Base-by-base conservation (phyloP, 257 asterid species). In the Cruciata laevipes region DNA sequence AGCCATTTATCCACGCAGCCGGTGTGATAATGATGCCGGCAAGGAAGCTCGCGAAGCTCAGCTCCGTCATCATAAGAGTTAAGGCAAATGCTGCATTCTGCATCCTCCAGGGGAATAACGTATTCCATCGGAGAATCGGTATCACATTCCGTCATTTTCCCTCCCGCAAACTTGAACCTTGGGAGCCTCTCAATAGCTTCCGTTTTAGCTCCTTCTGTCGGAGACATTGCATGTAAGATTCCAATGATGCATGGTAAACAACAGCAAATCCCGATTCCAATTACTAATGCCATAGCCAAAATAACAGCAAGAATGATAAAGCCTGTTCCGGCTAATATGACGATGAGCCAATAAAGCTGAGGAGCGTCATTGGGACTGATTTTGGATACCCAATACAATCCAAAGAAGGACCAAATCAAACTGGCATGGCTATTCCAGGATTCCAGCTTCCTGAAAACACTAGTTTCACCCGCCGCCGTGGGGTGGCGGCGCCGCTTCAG, bases 1-100 rank as follows among this genome's bases (percentile, higher is more conserved):
- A 93, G 58, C 99, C 99, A 93, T 82, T 90, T 93, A 81, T 93
- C 99, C 56, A 93, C 82, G 87, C 99, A 93, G 68, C 81, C 76
- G 2, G 86, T 63, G 74, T 93, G 99, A 56, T 90, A 93, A 78
- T 93, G 96, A 81, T 93, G 99, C 10, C 83, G 96, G 65, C 23
- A 27, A 3, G 10, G 51, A 42, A 42, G 51, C 51, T 6, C 1
- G 11, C 16, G 31, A 13, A 42, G 80, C 72, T 93, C 97, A 32
- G 31, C 9, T 16, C 11, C 61, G 24, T 6, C 11, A 24, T 52
- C 35, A 42, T 12, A 20, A 70, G 17, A 33, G 65, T 49, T 9
- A 6, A 1, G 2, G 67, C 27, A 35, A 66, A 61, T 30, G 30
- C 53, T 58, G 83, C 99, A 93, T 82, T 93, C 97, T 49, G 95